Percentiles rank a stretch among this genome's conserved stretches.
phyloP scores from a whole-genome alignment of 2,329 filamentous ascomycete species.

The Alternaria novae-zelandiae region DNA sequence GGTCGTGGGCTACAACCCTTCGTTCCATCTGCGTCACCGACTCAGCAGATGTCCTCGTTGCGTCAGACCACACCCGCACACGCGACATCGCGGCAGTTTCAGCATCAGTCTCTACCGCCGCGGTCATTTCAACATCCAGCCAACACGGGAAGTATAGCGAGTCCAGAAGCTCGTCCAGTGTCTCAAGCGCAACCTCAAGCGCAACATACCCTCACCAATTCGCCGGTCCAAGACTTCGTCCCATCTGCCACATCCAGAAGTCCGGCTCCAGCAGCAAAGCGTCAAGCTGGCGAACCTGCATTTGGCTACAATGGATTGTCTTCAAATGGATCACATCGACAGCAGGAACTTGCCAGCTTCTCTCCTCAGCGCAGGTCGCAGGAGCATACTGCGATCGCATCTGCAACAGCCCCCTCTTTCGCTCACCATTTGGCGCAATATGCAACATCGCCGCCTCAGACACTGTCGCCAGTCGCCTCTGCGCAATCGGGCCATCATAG shows the following conservation, averaged over 20 bases:
- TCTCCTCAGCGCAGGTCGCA: neutral
- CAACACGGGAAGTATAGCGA: neutral
- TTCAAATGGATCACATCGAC: neutral
- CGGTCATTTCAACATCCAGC: neutral
- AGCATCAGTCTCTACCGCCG: neutral
- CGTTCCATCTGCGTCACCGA: neutral
- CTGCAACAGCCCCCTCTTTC: neutral
- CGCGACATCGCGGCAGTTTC: neutral
- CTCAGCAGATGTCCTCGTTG: neutral
- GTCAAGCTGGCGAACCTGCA: neutral
- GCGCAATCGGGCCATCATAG: no score
- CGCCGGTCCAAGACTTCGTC: accelerated
- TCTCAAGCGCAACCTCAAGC: neutral
- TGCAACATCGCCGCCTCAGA: neutral
- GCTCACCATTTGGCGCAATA: neutral
- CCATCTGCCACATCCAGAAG: neutral
- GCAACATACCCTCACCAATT: neutral
- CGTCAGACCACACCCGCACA: neutral
- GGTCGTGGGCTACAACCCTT: neutral
- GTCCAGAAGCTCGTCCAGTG: neutral
- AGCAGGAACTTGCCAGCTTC: neutral
- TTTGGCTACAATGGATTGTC: neutral
- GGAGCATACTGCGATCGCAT: neutral
- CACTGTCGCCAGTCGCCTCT: neutral
- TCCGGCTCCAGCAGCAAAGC: neutral